phyloP scores from a whole-genome alignment of 169 alveolate species.

The Miamiensis avidus region DNA sequence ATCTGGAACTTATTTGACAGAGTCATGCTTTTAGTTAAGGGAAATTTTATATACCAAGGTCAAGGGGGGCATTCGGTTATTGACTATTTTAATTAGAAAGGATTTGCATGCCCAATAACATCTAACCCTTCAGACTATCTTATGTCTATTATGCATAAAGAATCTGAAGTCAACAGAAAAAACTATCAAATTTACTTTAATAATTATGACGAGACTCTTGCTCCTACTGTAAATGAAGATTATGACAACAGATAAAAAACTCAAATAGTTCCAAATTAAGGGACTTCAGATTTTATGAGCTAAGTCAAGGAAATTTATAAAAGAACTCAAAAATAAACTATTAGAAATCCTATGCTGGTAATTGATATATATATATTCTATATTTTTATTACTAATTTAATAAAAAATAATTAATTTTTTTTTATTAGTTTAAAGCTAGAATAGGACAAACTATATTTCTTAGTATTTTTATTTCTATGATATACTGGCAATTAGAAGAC shows the following conservation, averaged over 20 bases:
- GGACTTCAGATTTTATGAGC: not conserved
- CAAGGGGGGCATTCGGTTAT: constrained; percentile 26
- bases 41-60: constrained; percentile 75
- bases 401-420: too few relatives aligned
- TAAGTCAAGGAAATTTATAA: not conserved
- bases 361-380: too few relatives aligned
- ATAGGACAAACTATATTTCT: not conserved
- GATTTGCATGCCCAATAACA: constrained; percentile 10
- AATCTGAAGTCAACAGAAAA: not conserved
- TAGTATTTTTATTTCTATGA: not conserved
- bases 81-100: not conserved
- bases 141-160: constrained; percentile 8
- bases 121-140: constrained; percentile 18
- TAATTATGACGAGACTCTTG: not conserved
- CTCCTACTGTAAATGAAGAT: not conserved
- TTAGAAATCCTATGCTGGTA: not conserved
- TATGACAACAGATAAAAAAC: not conserved
- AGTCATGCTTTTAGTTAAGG: constrained; percentile 60
- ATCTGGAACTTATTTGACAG: constrained; percentile 68
- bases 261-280: not conserved
- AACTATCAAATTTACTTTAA: not conserved
- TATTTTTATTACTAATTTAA: too few relatives aligned
- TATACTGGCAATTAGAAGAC: not conserved
- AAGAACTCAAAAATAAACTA: not conserved
- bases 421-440: not conserved